These are phyloP conservation scores for Gloeophyllum trabeum DNA, from an alignment of 768 basidiomycete species.

Conservation along the genomic window DNA sequence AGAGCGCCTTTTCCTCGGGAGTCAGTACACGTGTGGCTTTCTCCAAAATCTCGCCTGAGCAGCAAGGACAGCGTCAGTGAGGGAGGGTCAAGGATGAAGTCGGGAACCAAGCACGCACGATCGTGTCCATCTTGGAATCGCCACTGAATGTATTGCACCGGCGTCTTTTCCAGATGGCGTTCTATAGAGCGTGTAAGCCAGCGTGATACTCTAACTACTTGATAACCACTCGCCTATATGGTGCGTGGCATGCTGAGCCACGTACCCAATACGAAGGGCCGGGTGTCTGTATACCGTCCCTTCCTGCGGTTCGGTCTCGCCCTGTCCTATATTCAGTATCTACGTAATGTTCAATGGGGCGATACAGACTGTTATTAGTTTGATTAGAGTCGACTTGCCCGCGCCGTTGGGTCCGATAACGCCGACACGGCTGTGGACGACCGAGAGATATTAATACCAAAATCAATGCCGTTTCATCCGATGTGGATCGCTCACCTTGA, in stretches of 20 bases:
- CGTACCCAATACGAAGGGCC: conserved; percentile 87
- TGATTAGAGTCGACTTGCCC: conserved; percentile 93
- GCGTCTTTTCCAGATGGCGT: conserved; percentile 91
- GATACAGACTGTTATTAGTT: conserved; percentile 73
- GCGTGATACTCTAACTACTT: background rate
- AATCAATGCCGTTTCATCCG: background rate
- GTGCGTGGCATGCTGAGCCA: conserved; percentile 97
- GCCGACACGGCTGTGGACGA: conserved; percentile 65
- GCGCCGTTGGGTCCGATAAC: conserved; percentile 91
- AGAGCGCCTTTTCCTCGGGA: conserved; percentile 66
- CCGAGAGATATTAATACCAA: too few species aligned
- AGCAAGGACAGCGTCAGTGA: conserved; percentile 5
- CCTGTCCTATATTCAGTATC: conserved; percentile 27
- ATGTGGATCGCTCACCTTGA: conserved; percentile 51
- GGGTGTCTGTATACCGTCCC: conserved; percentile 93
- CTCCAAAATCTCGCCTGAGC: conserved; percentile 74
- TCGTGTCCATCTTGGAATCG: conserved; percentile 98
- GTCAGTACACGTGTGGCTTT: conserved; percentile 87
- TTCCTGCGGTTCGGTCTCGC: conserved; percentile 85
- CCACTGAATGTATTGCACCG: conserved; percentile 97
- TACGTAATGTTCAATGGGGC: conserved; percentile 2
- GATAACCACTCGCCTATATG: conserved; percentile 66
- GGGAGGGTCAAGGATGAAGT: conserved; percentile 7
- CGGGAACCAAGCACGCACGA: conserved; percentile 38
- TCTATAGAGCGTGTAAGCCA: conserved; percentile 33